phyloP scores from a whole-genome alignment of 495 filamentous ascomycete species.

The Durotheca rogersii region DNA sequence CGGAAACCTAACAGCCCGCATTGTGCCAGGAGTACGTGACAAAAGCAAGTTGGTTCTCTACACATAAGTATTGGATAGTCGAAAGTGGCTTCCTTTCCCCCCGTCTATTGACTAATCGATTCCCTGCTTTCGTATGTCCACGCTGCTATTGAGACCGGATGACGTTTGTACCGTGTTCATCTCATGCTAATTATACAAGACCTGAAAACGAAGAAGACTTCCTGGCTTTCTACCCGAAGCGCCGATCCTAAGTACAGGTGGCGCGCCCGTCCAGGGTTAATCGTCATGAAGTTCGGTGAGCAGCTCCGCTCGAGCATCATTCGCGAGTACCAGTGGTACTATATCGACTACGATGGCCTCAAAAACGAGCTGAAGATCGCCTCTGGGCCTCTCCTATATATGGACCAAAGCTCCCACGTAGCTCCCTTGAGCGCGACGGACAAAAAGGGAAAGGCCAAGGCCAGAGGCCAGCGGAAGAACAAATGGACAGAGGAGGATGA shows the following conservation, averaged over 20 bases:
- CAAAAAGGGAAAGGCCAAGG: conserved; percentile 51
- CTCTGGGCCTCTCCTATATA: conserved; percentile 51
- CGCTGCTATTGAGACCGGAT: conserved; percentile 1
- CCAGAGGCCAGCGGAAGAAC: conserved; percentile 48
- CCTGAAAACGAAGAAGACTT: conserved; percentile 40
- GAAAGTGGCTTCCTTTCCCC: neutral
- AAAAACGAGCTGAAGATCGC: conserved; percentile 81
- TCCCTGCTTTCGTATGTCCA: conserved; percentile 15
- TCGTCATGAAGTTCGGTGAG: conserved; percentile 85
- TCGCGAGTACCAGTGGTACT: conserved; percentile 93
- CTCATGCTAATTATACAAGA: conserved; percentile 54
- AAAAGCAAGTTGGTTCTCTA: conserved; percentile 6
- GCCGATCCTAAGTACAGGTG: conserved; percentile 24
- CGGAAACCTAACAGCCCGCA: too few species aligned
- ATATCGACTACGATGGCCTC: conserved; percentile 94
- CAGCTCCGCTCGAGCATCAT: conserved; percentile 91
- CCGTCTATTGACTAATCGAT: conserved; percentile 12
- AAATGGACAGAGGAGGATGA: conserved; percentile 94
- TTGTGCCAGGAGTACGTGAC: neutral
- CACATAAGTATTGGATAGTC: conserved; percentile 10
- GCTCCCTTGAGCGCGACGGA: conserved; percentile 19
- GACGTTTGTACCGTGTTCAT: conserved; percentile 5
- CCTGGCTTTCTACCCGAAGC: conserved; percentile 34
- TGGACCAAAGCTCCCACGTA: conserved; percentile 37
- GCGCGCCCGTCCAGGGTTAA: conserved; percentile 40